These are phyloP conservation scores for Dichomitus squalens DNA, from an alignment of 1,284 basidiomycete species.

Conservation along the genomic window DNA sequence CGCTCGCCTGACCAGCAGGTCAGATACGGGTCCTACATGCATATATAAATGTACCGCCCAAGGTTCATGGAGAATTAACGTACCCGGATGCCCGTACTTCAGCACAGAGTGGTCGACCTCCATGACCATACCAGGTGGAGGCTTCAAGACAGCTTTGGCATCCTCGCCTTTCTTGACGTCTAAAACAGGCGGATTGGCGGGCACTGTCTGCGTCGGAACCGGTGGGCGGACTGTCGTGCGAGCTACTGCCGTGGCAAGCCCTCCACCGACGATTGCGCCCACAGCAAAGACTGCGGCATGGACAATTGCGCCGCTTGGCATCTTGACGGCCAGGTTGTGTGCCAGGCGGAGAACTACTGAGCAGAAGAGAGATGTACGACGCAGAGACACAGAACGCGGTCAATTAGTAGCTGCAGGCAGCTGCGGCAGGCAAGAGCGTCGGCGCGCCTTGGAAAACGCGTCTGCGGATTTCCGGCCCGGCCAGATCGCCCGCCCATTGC, in stretches of 20 bases:
- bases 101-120: slow-evolving; percentile 43
- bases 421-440: too few relatives aligned
- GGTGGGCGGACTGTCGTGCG: slow-evolving; percentile 15
- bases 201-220: not conserved
- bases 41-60: not conserved
- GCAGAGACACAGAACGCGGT: too few relatives aligned
- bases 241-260: slow-evolving; percentile 52
- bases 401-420: too few relatives aligned
- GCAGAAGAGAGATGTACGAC: too few relatives aligned
- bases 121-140: slow-evolving; percentile 21
- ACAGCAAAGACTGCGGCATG: slow-evolving; percentile 74
- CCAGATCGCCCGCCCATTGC: too few relatives aligned
- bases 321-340: not conserved
- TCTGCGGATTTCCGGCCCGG: too few relatives aligned
- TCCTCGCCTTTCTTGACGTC: slow-evolving; percentile 25
- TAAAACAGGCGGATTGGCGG: slow-evolving; percentile 22
- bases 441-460: too few relatives aligned
- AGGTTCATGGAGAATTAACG: slow-evolving; percentile 21
- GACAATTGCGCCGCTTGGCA: slow-evolving; percentile 36
- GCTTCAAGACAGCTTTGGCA: slow-evolving; percentile 26
- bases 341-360: too few relatives aligned
- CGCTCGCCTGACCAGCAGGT: slow-evolving; percentile 78
- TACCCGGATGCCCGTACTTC: slow-evolving; percentile 79
- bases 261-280: slow-evolving; percentile 70
- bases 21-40: slow-evolving; percentile 76